Conservation (phyloP, 2,329 filamentous ascomycete species). For the Harringtonia lauricola region DNA sequence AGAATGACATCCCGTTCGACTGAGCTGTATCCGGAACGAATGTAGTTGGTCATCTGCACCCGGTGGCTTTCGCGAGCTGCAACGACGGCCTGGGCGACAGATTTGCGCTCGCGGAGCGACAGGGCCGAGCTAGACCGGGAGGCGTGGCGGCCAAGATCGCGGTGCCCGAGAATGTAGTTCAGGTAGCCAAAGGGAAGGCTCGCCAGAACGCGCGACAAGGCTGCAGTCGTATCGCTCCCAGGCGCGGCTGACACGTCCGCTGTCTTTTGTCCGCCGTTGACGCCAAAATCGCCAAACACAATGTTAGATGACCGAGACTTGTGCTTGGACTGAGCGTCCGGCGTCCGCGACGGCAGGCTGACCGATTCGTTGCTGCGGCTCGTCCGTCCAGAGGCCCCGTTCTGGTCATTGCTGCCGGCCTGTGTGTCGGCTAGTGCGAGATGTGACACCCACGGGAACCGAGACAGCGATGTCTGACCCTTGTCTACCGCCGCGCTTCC, state of each 20-base stretch:
- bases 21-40: conserved; percentile 1
- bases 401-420: no score
- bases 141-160: conserved; percentile 35
- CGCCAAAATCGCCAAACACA: conserved; percentile 54
- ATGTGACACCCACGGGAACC: not conserved
- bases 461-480: not conserved
- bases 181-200: conserved; percentile 60
- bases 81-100: conserved; percentile 28
- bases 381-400: not conserved
- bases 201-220: conserved; percentile 54
- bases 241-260: not conserved
- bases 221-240: conserved; percentile 15
- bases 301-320: conserved; percentile 28
- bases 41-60: conserved; percentile 26
- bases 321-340: not conserved
- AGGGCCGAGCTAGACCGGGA: conserved; percentile 29
- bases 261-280: not conserved
- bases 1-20: conserved; percentile 8
- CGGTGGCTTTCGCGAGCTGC: conserved; percentile 48
- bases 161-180: conserved; percentile 53
- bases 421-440: not conserved
- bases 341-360: conserved; percentile 6
- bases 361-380: conserved; percentile 1
- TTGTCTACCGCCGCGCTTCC: conserved; percentile 34
- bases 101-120: not conserved